These are phyloP conservation scores for Venturia asperata DNA, from an alignment of 2,329 filamentous ascomycete species.

Conservation along the genomic window DNA sequence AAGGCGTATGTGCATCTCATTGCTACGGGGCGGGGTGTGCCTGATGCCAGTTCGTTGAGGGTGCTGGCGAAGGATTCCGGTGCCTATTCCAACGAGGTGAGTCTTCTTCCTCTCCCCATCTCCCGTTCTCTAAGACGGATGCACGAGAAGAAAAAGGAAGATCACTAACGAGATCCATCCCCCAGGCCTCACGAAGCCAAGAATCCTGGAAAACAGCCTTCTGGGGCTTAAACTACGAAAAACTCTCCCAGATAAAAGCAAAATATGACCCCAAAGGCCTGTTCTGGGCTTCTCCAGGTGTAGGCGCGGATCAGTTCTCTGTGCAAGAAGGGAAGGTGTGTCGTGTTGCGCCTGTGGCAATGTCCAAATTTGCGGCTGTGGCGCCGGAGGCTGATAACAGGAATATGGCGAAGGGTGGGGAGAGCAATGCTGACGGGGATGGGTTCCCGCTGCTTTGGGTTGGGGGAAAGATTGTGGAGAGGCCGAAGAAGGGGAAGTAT, in stretches of 20 bases:
- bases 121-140: background rate
- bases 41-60: constrained; percentile 3
- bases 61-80: constrained; percentile 11
- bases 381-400: constrained; percentile 15
- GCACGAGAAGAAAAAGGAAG: background rate
- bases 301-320: constrained; percentile 16
- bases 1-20: constrained; percentile 37
- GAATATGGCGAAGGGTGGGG: background rate
- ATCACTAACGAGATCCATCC: constrained; percentile 31
- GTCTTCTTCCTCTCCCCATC: constrained; percentile 19
- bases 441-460: constrained; percentile 9
- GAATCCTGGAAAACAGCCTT: constrained; percentile 44
- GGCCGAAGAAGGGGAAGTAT: constrained; percentile 1
- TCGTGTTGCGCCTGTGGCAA: constrained; percentile 4
- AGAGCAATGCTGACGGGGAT: constrained; percentile 11
- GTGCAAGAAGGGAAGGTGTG: constrained; percentile 11
- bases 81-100: constrained; percentile 17
- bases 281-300: constrained; percentile 36
- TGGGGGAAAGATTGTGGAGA: background rate
- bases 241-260: constrained; percentile 45
- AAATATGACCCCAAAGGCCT: constrained; percentile 47
- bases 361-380: background rate
- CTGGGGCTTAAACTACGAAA: constrained; percentile 48
- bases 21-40: constrained; percentile 15
- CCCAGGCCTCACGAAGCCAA: constrained; percentile 22